A percentile compares a stretch with the other conserved stretches of the same genome.
Evolutionary conservation across 768 basidiomycete genomes (phyloP).

Genomic region (Suillus paluster): DNA sequence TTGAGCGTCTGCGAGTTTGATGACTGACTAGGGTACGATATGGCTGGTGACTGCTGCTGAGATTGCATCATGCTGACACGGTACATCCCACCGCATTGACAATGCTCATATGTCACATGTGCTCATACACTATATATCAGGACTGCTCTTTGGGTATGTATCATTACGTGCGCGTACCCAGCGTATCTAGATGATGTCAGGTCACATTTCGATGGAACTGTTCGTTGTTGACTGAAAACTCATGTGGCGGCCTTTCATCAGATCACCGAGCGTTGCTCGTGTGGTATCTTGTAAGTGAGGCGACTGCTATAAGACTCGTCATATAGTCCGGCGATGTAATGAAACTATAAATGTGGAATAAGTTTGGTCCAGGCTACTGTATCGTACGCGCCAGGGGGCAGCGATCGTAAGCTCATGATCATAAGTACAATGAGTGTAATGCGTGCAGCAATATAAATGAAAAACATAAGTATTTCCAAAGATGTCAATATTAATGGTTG

Average conservation of each 20-base stretch:
- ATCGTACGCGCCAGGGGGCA: conserved; percentile 17
- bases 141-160: neutral
- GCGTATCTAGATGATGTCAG: neutral
- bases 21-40: too few species aligned
- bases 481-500: too few species aligned
- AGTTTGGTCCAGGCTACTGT: conserved; percentile 21
- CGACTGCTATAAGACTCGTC: too few species aligned
- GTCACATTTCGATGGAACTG: neutral
- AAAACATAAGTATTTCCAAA: too few species aligned
- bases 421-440: conserved; percentile 12
- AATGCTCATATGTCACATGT: too few species aligned
- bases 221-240: neutral
- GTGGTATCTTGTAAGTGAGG: neutral
- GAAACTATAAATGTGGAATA: conserved; percentile 11
- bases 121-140: neutral
- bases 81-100: too few species aligned
- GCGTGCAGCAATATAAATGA: conserved; percentile 19
- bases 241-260: too few species aligned
- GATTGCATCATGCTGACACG: too few species aligned
- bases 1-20: too few species aligned
- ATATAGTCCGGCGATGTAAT: neutral
- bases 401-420: conserved; percentile 13
- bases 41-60: too few species aligned
- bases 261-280: neutral
- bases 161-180: neutral